Base-by-base conservation (phyloP, 2,329 filamentous ascomycete genomes). In the Diaporthe sp. region DNA sequence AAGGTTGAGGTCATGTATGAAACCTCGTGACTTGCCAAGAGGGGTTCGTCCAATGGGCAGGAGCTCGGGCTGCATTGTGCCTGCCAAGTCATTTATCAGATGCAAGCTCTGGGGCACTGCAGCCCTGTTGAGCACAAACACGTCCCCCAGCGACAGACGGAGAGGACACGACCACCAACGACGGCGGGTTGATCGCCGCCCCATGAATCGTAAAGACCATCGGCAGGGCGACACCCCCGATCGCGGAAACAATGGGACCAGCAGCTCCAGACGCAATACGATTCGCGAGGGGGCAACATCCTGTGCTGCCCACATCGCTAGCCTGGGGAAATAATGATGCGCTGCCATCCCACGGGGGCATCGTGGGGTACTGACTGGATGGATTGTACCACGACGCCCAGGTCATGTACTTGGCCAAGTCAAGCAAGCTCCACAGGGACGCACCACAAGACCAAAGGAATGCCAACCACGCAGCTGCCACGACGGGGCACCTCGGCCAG, bases 251-350 rank as follows among this genome's bases (percentile, higher is more conserved):
- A 6, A 7, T 52, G 61, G 61, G 19, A 12, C 45, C 45, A 67
- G 64, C 45, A 67, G 8, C 30, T 35, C 6, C 1, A 67, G 42
- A 25, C 42, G 61, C 30, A 50, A 4, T 35, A 25, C 42, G 42
- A 67, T 67, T 67, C 61, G 61, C 61, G 61, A 67, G 8, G 35
- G 60, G 7, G 13, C 28, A 45, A 47, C 60, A 66, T 66, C 60
- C 42, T 22, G 25, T 45, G 17, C 17, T 33, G 42, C 28, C 42
- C 64, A 38, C 64, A 28, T 52, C 13, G 22, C 45, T 42, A 47
- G 50, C 30, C 72, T 71, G 72, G 67, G 57, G 57, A 66, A 71
- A 73, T 73, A 50, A 73, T 35, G 60, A 69, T 71, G 55, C 25
- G 33, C 64, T 33, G 42, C 30, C 22, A 52, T 52, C 57, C 22